Base-by-base conservation (phyloP, 2,329 filamentous ascomycete species). In the Aspergillus pseudotamarii region DNA sequence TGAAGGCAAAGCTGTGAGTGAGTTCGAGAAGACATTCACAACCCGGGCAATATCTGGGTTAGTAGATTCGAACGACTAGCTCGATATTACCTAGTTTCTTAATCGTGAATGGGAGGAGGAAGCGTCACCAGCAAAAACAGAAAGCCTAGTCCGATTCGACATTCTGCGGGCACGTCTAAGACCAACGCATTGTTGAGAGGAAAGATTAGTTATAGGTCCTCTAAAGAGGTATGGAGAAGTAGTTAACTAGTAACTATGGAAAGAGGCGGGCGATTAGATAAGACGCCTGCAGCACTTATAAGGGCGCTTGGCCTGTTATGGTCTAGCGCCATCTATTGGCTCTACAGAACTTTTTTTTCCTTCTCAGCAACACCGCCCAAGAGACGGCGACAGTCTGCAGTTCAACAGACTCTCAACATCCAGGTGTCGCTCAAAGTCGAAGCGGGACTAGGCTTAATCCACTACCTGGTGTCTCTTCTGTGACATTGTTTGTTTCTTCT, bases 341-440 rank as follows among this genome's bases (percentile, higher is more conserved):
- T 70, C 71, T 76, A 75, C 73, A 76, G 75, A 78, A 79, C 75
- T 78, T 80, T 80, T 79, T 79, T 79, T 76, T 73, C 73, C 69
- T 71, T 72, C 70, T 67, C 70, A 70, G 70, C 68, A 69, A 73
- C 68, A 71, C 64, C 66, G 68, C 68, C 58, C 69, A 69, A 58
- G 58, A 69, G 64, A 64, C 68, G 43, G 61, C 65, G 67, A 70
- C 61, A 62, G 66, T 63, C 62, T 69, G 68, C 70, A 71, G 69
- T 72, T 67, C 70, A 63, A 68, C 61, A 60, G 43, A 53, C 60
- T 66, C 48, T 64, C 57, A 65, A 51, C 60, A 66, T 60, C 60
- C 59, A 66, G 61, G 63, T 67, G 62, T 69, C 59, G 62, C 63
- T 66, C 60, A 58, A 58, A 63, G 62, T 69, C 59, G 53, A 66